A percentile compares a stretch with the other conserved stretches of the same genome.
Evolutionary conservation across 805 yeast species (phyloP).

Genomic region (Saturnispora bothae): DNA sequence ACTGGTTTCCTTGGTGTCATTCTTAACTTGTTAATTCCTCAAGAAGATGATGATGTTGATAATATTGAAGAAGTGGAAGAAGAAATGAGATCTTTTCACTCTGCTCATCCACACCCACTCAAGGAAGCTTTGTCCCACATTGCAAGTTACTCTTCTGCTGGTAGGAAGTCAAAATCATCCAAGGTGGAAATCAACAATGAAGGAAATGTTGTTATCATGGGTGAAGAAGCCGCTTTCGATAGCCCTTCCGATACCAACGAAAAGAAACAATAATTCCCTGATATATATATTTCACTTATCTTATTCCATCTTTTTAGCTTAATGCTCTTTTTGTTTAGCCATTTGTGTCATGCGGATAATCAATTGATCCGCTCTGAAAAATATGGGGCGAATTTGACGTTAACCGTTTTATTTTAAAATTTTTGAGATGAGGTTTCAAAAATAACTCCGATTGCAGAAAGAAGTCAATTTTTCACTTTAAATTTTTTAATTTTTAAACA

Average conservation of each 20-base stretch:
- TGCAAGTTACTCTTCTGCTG: constrained; percentile 10
- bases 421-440: no score
- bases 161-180: constrained; percentile 6
- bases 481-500: no score
- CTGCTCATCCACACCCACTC: constrained; percentile 13
- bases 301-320: no score
- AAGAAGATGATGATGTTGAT: constrained; percentile 38
- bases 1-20: constrained; percentile 45
- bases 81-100: constrained; percentile 47
- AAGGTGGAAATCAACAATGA: constrained; percentile 5
- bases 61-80: constrained; percentile 32
- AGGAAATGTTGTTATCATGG: constrained; percentile 5
- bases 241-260: background rate
- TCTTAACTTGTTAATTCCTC: constrained; percentile 40
- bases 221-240: constrained; percentile 1
- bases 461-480: no score
- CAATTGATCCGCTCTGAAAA: no score
- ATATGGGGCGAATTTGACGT: no score
- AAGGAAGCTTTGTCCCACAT: constrained; percentile 9
- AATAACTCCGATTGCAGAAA: no score
- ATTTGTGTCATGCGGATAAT: no score
- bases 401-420: no score
- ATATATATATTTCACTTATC: no score
- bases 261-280: no score
- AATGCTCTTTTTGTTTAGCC: no score